phyloP scores from a whole-genome alignment of 768 basidiomycete genomes.

The Mycena galopus region DNA sequence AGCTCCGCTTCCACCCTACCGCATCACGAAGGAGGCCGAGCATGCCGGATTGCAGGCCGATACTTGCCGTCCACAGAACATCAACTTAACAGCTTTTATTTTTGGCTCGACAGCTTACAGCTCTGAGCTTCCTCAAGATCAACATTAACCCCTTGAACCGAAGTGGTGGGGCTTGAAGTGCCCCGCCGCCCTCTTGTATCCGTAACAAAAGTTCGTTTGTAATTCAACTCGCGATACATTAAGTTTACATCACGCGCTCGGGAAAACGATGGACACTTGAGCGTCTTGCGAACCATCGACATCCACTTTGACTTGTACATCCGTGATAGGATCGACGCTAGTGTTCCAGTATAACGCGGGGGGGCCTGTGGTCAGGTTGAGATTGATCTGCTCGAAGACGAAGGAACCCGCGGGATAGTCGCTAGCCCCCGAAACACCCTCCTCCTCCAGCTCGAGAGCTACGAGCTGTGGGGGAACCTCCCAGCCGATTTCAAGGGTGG shows the following conservation, averaged over 20 bases:
- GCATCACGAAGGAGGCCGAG: constrained; percentile 8
- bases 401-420: constrained; percentile 6
- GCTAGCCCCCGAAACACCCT: constrained; percentile 24
- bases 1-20: constrained; percentile 7
- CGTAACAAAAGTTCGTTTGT: not conserved
- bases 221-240: constrained; percentile 8
- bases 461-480: constrained; percentile 9
- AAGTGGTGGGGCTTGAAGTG: not conserved
- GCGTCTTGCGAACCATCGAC: constrained; percentile 20
- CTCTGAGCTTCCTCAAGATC: constrained; percentile 10
- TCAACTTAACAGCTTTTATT: too few species aligned
- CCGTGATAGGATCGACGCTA: constrained; percentile 18
- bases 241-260: constrained; percentile 1
- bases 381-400: too few species aligned
- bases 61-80: too few species aligned
- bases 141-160: constrained; percentile 2
- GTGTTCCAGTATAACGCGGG: too few species aligned
- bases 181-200: constrained; percentile 1
- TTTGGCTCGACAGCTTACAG: constrained; percentile 14
- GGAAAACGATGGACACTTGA: constrained; percentile 20
- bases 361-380: too few species aligned
- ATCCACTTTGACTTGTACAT: constrained; percentile 19
- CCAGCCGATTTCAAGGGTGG: constrained; percentile 21
- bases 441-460: constrained; percentile 20
- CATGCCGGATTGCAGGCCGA: constrained; percentile 12